phyloP scores from a whole-genome alignment of 2,329 filamentous ascomycete genomes.

The Aspergillus alliaceus region DNA sequence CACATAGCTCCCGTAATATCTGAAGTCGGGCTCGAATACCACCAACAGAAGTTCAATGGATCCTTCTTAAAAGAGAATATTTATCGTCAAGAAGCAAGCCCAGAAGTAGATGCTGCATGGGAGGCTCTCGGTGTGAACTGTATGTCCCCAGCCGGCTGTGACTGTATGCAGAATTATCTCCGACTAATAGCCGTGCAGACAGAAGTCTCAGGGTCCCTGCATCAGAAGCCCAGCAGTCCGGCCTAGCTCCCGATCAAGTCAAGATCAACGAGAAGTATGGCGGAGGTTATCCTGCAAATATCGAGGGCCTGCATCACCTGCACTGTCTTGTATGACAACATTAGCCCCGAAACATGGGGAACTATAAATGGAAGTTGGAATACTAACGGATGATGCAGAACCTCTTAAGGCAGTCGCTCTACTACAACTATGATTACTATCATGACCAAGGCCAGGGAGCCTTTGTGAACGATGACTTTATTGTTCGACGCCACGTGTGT shows the following conservation, averaged over 20 bases:
- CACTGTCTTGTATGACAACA: conserved; percentile 53
- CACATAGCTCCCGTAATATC: conserved; percentile 37
- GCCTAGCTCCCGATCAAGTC: conserved; percentile 56
- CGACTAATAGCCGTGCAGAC: conserved; percentile 32
- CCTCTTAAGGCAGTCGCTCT: conserved; percentile 57
- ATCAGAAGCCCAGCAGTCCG: conserved; percentile 51
- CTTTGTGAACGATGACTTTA: conserved; percentile 57
- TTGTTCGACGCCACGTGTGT: conserved; percentile 60
- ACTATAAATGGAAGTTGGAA: too few relatives aligned
- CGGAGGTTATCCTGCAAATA: conserved; percentile 50
- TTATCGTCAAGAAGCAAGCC: conserved; percentile 52
- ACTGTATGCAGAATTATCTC: neutral
- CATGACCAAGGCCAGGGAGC: conserved; percentile 49
- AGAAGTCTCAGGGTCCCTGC: conserved; percentile 51
- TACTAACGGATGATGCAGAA: conserved; percentile 43
- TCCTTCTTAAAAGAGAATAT: conserved; percentile 56
- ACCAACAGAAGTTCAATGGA: conserved; percentile 53
- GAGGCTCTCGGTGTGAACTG: conserved; percentile 52
- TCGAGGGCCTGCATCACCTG: conserved; percentile 35
- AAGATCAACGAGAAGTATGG: conserved; percentile 57
- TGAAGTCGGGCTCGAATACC: conserved; percentile 45
- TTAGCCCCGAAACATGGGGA: too few relatives aligned
- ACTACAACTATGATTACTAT: conserved; percentile 63
- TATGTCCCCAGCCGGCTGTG: conserved; percentile 27
- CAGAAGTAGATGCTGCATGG: conserved; percentile 61